These are phyloP conservation scores for Flaveria ramosissima DNA, from an alignment of 129 eudicot genomes.

Conservation along the genomic window DNA sequence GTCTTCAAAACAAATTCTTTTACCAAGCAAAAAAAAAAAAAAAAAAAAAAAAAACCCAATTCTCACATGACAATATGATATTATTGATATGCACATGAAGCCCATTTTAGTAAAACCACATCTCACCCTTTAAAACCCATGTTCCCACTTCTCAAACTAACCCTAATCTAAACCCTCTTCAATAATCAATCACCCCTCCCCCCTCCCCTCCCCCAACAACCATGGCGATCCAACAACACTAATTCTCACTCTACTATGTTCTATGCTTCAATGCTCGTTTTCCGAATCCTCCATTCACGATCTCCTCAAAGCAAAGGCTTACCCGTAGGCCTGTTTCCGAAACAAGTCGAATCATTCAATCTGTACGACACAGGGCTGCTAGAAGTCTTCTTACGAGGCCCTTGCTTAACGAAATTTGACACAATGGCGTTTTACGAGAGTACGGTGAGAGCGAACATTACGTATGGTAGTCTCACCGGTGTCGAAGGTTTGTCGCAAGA, in stretches of 20 bases:
- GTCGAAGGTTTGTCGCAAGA: slow-evolving; percentile 72
- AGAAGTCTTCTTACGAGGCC: slow-evolving; percentile 55
- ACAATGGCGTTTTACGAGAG: slow-evolving; percentile 70
- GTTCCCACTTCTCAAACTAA: neutral
- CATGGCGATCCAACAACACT: slow-evolving; percentile 49
- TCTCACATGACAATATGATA: slow-evolving; percentile 11
- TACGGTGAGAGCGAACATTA: slow-evolving; percentile 62
- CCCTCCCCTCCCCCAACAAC: slow-evolving; percentile 1
- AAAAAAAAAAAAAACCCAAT: neutral
- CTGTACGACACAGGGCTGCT: slow-evolving; percentile 57
- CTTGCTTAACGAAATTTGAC: slow-evolving; percentile 71
- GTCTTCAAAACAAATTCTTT: neutral
- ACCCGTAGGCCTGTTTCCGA: slow-evolving; percentile 71
- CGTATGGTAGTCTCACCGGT: slow-evolving; percentile 63
- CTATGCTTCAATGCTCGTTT: slow-evolving; percentile 9
- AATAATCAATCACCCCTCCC: too few species aligned
- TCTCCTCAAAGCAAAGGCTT: slow-evolving; percentile 65
- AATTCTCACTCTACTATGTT: slow-evolving; percentile 11
- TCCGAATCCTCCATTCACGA: slow-evolving; percentile 58
- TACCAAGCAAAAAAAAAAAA: neutral
- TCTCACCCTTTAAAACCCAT: slow-evolving; percentile 30
- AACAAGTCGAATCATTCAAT: slow-evolving; percentile 59
- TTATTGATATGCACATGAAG: too few species aligned
- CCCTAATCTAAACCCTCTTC: slow-evolving; percentile 36
- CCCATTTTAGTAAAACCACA: slow-evolving; percentile 15